Evolutionary conservation across 2,329 filamentous ascomycete genomes (phyloP), one percentile per base, ranked within the genome.

Genomic region (Pyrenophora teres): DNA sequence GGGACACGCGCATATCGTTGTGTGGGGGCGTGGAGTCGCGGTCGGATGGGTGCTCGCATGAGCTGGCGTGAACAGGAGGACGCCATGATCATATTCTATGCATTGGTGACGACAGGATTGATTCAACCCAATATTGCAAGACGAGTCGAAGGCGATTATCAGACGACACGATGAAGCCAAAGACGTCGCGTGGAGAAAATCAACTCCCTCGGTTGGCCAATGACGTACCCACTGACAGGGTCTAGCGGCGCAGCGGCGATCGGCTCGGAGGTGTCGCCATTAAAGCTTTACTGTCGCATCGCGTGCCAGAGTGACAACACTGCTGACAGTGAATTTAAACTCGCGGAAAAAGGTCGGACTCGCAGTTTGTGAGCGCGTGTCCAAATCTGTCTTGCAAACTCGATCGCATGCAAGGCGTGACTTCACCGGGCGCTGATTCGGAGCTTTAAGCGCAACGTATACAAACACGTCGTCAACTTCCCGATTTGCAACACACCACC

Each of bases 371-470:
- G 19, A 16, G 36, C 16, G 7, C 31, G 3, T 23, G 18, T 13
- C 18, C 6, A 21, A 13, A 21, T 18, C 21, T 16, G 8, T 13
- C 18, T 6, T 43, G 27, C n/a, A 16, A 30, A 31, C 19, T 35
- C 27, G 30, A n/a, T 36, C 27, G 25, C n/a, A 61, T 60, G 54
- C 47, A 54, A 5, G 43, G 37, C 40, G 27, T 21, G 15, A 27
- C 21, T 19, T 40, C 50, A 32, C 32, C 45, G 41, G 21, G 36
- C 39, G 52, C 50, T 57, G 60, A 62, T 53, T 52, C 50, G 43
- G 60, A 53, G 51, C 59, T 53, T 50, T 54, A 60, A 64, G 59
- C 57, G 67, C 65, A 71, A 72, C 69, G 69, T 68, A 66, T 66
- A 54, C 66, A 60, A 60, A 62, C 57, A 55, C 56, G 45, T 50